Conservation (phyloP, 73 alveolate genomes). For the Paraurostyla sp. region DNA sequence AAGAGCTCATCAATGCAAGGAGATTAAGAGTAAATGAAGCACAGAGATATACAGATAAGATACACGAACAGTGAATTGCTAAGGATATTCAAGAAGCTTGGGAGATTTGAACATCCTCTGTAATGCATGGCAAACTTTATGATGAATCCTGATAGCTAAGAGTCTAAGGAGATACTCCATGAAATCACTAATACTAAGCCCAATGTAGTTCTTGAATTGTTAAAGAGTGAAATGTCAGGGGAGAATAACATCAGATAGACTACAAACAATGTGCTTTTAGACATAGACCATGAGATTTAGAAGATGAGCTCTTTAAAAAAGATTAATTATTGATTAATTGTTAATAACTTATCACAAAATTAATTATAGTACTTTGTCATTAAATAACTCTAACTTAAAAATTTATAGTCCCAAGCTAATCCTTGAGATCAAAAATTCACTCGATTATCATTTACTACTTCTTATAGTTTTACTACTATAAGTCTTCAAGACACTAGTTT, state of each 20-base stretch:
- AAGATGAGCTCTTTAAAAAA: neutral
- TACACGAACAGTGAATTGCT: neutral
- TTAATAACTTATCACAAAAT: too few relatives aligned
- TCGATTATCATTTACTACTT: neutral
- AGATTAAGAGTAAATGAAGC: neutral
- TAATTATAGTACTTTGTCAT: too few relatives aligned
- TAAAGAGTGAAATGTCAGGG: neutral
- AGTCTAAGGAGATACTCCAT: neutral
- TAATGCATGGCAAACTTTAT: neutral
- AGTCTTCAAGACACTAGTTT: neutral
- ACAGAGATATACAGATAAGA: constrained; percentile 5
- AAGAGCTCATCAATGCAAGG: neutral
- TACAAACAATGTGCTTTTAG: neutral
- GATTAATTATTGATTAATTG: neutral
- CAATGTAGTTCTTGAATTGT: neutral
- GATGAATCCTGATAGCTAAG: neutral
- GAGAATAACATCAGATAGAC: neutral
- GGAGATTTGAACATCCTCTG: constrained; percentile 33
- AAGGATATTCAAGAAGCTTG: neutral
- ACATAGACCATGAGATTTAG: constrained; percentile 4
- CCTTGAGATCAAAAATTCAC: neutral
- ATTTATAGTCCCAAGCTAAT: too few relatives aligned
- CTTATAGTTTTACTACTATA: neutral
- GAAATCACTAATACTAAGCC: neutral
- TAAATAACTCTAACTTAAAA: too few relatives aligned